A percentile compares a stretch with the other conserved stretches of the same genome.
Conservation (phyloP, 2,329 filamentous ascomycete genomes). For the Gnomoniopsis smithogilvyi region DNA sequence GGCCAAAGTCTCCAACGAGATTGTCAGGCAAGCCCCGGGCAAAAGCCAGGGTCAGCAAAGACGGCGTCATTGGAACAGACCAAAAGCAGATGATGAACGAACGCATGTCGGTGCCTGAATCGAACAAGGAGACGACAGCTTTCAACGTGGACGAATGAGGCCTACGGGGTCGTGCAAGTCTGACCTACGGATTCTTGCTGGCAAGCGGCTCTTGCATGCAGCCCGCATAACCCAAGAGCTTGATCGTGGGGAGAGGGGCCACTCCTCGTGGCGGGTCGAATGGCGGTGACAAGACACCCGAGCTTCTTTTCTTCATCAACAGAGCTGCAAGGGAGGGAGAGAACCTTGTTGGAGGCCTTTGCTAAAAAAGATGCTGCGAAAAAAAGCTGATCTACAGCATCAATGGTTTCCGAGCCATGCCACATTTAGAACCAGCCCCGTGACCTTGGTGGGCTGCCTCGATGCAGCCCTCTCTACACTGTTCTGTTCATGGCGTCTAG, state of each 20-base stretch:
- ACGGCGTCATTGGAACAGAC: not conserved
- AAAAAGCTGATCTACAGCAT: not conserved
- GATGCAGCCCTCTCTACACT: not conserved
- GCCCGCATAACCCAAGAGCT: constrained; percentile 10
- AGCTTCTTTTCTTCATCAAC: not conserved
- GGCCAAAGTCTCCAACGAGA: not conserved
- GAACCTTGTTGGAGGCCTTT: not conserved
- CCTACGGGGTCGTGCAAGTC: not conserved
- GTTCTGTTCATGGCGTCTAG: not conserved
- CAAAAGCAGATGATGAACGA: not conserved
- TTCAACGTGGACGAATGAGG: constrained; percentile 14
- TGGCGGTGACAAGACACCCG: constrained; percentile 10
- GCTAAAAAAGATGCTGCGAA: no score
- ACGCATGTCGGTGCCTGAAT: constrained; percentile 7
- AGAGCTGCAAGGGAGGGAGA: no score
- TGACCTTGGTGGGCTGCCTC: not conserved
- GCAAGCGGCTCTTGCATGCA: not conserved
- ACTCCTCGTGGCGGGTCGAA: not conserved
- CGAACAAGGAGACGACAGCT: constrained; percentile 10
- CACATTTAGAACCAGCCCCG: no score
- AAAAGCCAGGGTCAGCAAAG: not conserved
- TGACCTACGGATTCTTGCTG: not conserved
- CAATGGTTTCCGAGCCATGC: not conserved
- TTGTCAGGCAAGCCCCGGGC: no score
- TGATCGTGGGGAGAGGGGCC: constrained; percentile 10